Base-by-base conservation (phyloP, 371 early-diverging fungal species). In the Mortierella sp. region DNA sequence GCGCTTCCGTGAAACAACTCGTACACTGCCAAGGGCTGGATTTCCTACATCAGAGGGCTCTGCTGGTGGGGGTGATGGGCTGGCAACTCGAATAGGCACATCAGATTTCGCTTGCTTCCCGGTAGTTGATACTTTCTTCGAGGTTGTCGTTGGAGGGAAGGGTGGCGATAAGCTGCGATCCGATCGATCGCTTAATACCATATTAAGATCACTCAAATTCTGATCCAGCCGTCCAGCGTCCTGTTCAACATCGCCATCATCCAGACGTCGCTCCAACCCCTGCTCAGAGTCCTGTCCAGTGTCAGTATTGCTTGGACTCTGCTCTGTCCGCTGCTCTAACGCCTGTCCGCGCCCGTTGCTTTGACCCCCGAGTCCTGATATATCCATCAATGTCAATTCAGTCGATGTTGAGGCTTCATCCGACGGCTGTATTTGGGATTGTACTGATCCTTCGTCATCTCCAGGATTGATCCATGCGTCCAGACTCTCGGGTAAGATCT, bases 391-490 rank as follows among this genome's bases (percentile, higher is more conserved):
- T n/a, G n/a, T n/a, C n/a, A n/a, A n/a, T n/a, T n/a, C n/a, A n/a
- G n/a, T n/a, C n/a, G n/a, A n/a, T n/a, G n/a, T n/a, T n/a, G n/a
- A n/a, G n/a, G n/a, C n/a, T 22, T 28, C 43, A 24, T 43, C 60
- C 5, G 51, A 21, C 19, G 39, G 13, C 21, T 40, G 16, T 19
- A 41, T 19, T 19, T 29, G n/a, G 22, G 13, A 17, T n/a, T 29
- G n/a, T n/a, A 34, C 29, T 27, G 8, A 34, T 17, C 21, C 25
- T 4, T 48, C 53, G 4, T 31, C 48, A 5, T 29, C 48, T 1
- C 29, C 60, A 47, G 27, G 41, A 5, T 16, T n/a, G 16, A 53
- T 44, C 76, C 76, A 76, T 1, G 60, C 61, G 1, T 69, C 69
- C 9, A 69, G 1, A 3, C 28, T 9, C 8, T 76, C 64, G 0